Percentiles rank a stretch among this genome's conserved stretches.
These are phyloP conservation scores for Leucogyrophana mollusca DNA, from an alignment of 768 basidiomycete genomes.

Conservation along the genomic window DNA sequence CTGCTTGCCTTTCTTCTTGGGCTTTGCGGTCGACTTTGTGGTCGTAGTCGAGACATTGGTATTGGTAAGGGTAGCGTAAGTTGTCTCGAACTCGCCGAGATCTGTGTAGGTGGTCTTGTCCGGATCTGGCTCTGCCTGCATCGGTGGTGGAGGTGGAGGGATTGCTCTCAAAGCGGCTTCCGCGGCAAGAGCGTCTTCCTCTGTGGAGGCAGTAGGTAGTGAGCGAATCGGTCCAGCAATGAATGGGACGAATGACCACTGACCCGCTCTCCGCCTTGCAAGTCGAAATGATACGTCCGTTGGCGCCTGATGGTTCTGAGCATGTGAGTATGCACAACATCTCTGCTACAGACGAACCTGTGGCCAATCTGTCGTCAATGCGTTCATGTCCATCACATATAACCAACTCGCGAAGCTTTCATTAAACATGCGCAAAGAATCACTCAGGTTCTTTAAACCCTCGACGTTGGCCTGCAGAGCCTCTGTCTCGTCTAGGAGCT, in stretches of 20 bases:
- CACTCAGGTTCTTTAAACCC: slow-evolving; percentile 66
- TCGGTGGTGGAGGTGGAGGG: slow-evolving; percentile 25
- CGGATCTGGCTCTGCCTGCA: slow-evolving; percentile 18
- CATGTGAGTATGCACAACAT: slow-evolving; percentile 10
- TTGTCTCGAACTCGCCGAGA: slow-evolving; percentile 33
- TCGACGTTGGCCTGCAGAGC: slow-evolving; percentile 74
- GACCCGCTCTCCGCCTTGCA: slow-evolving; percentile 62
- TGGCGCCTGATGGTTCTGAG: slow-evolving; percentile 45
- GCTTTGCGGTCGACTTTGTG: slow-evolving; percentile 39
- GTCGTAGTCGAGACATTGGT: slow-evolving; percentile 29
- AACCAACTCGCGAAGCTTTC: slow-evolving; percentile 91
- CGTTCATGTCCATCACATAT: slow-evolving; percentile 93
- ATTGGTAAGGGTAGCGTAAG: slow-evolving; percentile 27
- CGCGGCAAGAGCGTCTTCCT: slow-evolving; percentile 57
- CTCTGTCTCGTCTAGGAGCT: slow-evolving; percentile 88
- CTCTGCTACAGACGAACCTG: slow-evolving; percentile 50
- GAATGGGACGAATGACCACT: slow-evolving; percentile 11
- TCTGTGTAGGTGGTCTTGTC: slow-evolving; percentile 31
- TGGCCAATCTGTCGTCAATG: slow-evolving; percentile 90
- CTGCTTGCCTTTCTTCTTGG: slow-evolving; percentile 56
- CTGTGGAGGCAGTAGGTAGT: too few species aligned
- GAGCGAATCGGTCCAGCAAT: too few species aligned
- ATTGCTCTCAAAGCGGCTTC: slow-evolving; percentile 49
- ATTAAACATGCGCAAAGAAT: slow-evolving; percentile 82
- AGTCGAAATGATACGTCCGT: slow-evolving; percentile 56